phyloP scores from a whole-genome alignment of 768 basidiomycete genomes.

The Heimioporus sp. region DNA sequence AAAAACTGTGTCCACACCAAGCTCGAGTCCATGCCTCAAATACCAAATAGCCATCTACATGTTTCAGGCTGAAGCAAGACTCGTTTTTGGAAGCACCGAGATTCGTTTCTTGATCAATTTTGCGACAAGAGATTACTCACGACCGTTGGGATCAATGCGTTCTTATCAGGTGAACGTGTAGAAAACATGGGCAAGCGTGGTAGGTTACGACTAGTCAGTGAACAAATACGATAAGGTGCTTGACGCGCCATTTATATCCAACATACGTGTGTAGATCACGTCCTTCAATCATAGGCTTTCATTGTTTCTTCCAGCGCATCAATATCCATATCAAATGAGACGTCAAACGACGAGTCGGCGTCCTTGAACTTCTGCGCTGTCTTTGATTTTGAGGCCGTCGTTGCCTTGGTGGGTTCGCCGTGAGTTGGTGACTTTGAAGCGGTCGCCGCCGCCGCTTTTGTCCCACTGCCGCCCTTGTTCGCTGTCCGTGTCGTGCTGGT shows the following conservation, averaged over 20 bases:
- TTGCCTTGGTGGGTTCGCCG: not conserved
- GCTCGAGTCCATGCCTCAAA: not conserved
- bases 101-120: too few relatives aligned
- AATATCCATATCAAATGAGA: constrained; percentile 29
- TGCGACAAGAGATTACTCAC: too few relatives aligned
- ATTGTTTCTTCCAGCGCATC: constrained; percentile 31
- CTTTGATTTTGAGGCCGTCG: not conserved
- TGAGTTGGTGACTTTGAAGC: not conserved
- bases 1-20: too few relatives aligned
- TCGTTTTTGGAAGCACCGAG: too few relatives aligned
- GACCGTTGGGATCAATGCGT: too few relatives aligned
- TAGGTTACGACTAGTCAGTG: too few relatives aligned
- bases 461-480: constrained; percentile 1
- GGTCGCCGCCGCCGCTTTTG: not conserved
- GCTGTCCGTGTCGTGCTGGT: not conserved
- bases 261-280: too few relatives aligned
- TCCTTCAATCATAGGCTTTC: constrained; percentile 27
- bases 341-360: constrained; percentile 31
- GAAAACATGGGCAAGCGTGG: too few relatives aligned
- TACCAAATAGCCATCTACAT: constrained; percentile 8
- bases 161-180: too few relatives aligned
- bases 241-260: too few relatives aligned
- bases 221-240: too few relatives aligned
- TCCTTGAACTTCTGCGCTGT: constrained; percentile 7
- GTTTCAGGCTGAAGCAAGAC: too few relatives aligned